Evolutionary conservation across 1,284 basidiomycete species (phyloP).

Genomic region (Chalciporus piperatoides): DNA sequence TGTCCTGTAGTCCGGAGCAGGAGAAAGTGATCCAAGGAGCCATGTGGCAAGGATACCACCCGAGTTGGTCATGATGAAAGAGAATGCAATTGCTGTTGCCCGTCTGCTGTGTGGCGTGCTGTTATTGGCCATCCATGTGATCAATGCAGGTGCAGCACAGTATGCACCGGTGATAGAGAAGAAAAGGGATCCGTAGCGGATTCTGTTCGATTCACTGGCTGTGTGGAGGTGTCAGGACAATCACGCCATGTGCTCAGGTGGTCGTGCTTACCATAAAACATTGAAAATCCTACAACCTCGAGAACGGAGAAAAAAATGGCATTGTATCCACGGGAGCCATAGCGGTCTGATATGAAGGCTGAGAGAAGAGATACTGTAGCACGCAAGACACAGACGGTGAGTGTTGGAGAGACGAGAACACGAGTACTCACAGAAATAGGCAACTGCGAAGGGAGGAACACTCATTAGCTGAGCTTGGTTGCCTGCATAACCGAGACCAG

Average conservation of each 20-base stretch:
- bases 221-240: not conserved
- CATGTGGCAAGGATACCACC: constrained; percentile 57
- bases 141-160: constrained; percentile 41
- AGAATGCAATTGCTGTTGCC: constrained; percentile 50
- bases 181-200: constrained; percentile 52
- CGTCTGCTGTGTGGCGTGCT: constrained; percentile 51
- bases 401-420: not conserved
- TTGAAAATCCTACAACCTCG: constrained; percentile 41
- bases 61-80: constrained; percentile 47
- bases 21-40: constrained; percentile 44
- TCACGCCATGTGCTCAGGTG: no score
- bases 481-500: constrained; percentile 42
- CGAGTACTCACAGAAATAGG: constrained; percentile 38
- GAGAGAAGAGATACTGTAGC: constrained; percentile 37
- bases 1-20: constrained; percentile 40
- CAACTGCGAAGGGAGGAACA: constrained; percentile 43
- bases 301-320: constrained; percentile 36
- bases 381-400: not conserved
- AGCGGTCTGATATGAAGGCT: constrained; percentile 43
- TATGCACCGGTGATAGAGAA: constrained; percentile 46
- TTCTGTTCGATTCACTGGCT: constrained; percentile 29
- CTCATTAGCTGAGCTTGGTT: constrained; percentile 47
- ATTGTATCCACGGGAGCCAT: constrained; percentile 40
- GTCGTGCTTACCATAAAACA: constrained; percentile 43
- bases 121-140: constrained; percentile 57